phyloP scores from a whole-genome alignment of 768 basidiomycete genomes.

The Hypholoma sublateritium region DNA sequence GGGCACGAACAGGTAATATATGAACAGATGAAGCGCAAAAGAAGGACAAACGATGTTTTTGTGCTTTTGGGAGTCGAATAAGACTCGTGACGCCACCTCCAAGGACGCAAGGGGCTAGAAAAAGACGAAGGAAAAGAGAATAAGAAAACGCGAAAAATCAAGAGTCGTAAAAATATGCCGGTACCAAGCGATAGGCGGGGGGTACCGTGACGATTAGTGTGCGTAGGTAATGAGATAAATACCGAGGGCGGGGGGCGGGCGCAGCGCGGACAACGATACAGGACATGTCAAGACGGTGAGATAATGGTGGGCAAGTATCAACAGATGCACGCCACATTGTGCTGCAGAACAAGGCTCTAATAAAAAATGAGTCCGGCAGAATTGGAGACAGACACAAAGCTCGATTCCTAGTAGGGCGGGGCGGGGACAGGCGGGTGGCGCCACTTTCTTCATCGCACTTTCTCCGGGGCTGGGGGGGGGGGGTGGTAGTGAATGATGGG shows the following conservation, averaged over 20 bases:
- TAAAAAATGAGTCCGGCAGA: conserved; percentile 20
- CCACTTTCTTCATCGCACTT: conserved; percentile 5
- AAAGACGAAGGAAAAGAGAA: conserved; percentile 35
- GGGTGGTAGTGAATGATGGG: background rate
- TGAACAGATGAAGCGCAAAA: conserved; percentile 35
- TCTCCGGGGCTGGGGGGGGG: conserved; percentile 2
- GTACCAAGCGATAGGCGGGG: conserved; percentile 19
- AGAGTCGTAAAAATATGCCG: conserved; percentile 20
- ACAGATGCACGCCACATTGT: conserved; percentile 15
- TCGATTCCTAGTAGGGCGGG: conserved; percentile 8
- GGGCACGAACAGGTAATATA: conserved; percentile 20
- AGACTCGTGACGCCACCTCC: conserved; percentile 4
- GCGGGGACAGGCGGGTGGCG: background rate
- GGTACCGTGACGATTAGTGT: conserved; percentile 27
- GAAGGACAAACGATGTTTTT: conserved; percentile 47
- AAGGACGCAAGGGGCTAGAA: conserved; percentile 20
- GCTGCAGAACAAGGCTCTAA: conserved; percentile 17
- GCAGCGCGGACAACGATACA: conserved; percentile 17
- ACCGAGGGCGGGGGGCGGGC: conserved; percentile 19
- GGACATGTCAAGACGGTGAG: conserved; percentile 15
- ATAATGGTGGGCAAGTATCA: conserved; percentile 13
- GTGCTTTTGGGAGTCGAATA: conserved; percentile 29
- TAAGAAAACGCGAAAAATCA: conserved; percentile 24
- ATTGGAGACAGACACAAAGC: conserved; percentile 10
- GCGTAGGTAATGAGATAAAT: conserved; percentile 34